These are phyloP conservation scores for Fusarium virguliforme DNA, from an alignment of 2,329 filamentous ascomycete genomes.

Conservation along the genomic window DNA sequence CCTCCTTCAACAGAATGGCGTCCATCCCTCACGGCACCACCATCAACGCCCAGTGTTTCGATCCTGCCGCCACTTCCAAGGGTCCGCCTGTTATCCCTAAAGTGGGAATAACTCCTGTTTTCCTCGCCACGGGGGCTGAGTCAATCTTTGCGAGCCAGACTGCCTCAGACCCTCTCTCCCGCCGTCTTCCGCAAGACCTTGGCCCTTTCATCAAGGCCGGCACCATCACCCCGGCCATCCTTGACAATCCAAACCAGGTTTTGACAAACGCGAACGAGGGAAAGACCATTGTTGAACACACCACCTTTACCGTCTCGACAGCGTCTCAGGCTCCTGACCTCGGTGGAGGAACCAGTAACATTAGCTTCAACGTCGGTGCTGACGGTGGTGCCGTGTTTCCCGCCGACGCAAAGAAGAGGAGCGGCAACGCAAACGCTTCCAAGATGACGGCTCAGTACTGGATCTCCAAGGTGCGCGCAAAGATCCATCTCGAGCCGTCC, in stretches of 20 bases:
- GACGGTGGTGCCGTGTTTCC: slow-evolving; percentile 46
- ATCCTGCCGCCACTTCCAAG: slow-evolving; percentile 32
- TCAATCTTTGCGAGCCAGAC: slow-evolving; percentile 30
- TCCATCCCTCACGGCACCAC: slow-evolving; percentile 62
- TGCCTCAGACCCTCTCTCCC: slow-evolving; percentile 22
- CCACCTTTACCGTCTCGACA: slow-evolving; percentile 53
- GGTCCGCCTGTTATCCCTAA: slow-evolving; percentile 41
- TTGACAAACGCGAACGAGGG: slow-evolving; percentile 51
- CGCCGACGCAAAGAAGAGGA: slow-evolving; percentile 49
- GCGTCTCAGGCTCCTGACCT: slow-evolving; percentile 25
- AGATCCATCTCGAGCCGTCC: slow-evolving; percentile 37
- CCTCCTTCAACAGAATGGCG: slow-evolving; percentile 57
- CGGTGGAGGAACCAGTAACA: slow-evolving; percentile 53
- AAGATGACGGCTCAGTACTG: slow-evolving; percentile 39
- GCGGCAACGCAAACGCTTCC: slow-evolving; percentile 36
- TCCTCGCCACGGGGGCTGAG: slow-evolving; percentile 8
- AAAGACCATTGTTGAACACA: slow-evolving; percentile 53
- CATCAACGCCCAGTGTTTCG: slow-evolving; percentile 59
- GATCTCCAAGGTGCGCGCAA: slow-evolving; percentile 38
- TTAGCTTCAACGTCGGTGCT: slow-evolving; percentile 36
- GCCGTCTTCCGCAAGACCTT: slow-evolving; percentile 54
- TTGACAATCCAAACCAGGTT: slow-evolving; percentile 53
- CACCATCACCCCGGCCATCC: slow-evolving; percentile 55
- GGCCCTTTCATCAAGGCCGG: slow-evolving; percentile 47
- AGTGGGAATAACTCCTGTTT: slow-evolving; percentile 52